Percentiles rank a stretch among this genome's conserved stretches.
Evolutionary conservation across 1,284 basidiomycete species (phyloP).

Genomic region (Neotropicomus parvogracilis): DNA sequence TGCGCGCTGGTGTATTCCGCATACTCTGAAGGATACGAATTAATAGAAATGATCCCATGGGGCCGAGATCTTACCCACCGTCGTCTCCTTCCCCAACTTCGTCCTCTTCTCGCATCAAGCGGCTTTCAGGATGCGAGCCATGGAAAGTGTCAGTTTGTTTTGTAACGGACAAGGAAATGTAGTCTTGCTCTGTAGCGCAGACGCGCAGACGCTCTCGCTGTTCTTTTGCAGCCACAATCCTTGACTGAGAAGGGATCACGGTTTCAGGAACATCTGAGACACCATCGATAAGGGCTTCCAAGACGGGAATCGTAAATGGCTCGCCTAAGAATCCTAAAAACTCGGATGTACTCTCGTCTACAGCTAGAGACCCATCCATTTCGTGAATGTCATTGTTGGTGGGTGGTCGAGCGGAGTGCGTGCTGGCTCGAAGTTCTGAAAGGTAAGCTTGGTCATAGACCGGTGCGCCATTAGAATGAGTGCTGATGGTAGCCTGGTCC

Average conservation of each 20-base stretch:
- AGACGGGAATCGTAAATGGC: slow-evolving; percentile 6
- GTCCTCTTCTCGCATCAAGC: slow-evolving; percentile 88
- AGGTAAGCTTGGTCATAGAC: slow-evolving; percentile 78
- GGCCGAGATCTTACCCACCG: slow-evolving; percentile 48
- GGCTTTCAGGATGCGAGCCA: slow-evolving; percentile 87
- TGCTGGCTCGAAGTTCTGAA: slow-evolving; percentile 79
- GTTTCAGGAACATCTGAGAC: slow-evolving; percentile 34
- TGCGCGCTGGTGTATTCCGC: slow-evolving; percentile 89
- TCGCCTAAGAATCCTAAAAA: slow-evolving; percentile 39
- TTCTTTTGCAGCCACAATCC: slow-evolving; percentile 76
- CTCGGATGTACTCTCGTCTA: slow-evolving; percentile 40
- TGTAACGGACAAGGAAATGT: slow-evolving; percentile 76
- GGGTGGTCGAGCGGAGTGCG: slow-evolving; percentile 56
- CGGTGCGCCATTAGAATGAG: slow-evolving; percentile 44
- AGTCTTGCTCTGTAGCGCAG: slow-evolving; percentile 61
- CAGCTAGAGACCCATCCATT: slow-evolving; percentile 51
- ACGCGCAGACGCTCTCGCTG: slow-evolving; percentile 64
- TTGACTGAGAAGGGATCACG: slow-evolving; percentile 71
- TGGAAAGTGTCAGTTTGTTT: slow-evolving; percentile 48
- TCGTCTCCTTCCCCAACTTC: slow-evolving; percentile 92
- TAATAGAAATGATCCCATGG: slow-evolving; percentile 10
- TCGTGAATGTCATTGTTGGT: slow-evolving; percentile 42
- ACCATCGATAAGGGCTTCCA: slow-evolving; percentile 3
- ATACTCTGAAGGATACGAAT: slow-evolving; percentile 52
- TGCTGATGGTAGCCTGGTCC: slow-evolving; percentile 52